Percentiles rank a stretch among this genome's conserved stretches.
Evolutionary conservation across 176 grass and related monocot genomes (phyloP).

Genomic region (Melocanna baccifera): DNA sequence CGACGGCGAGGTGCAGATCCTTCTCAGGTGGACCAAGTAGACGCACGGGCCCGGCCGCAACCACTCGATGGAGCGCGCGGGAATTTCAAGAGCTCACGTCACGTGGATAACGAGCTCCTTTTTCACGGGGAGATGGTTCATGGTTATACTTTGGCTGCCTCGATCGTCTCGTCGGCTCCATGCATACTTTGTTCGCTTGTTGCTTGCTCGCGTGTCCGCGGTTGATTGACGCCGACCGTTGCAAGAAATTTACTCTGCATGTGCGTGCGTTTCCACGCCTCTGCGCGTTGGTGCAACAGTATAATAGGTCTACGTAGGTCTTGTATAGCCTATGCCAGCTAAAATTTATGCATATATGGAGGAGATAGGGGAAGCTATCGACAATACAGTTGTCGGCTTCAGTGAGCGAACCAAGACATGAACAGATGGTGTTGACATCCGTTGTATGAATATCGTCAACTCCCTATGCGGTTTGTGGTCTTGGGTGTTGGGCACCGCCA

Average conservation of each 20-base stretch:
- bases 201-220: background rate
- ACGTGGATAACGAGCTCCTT: slow-evolving; percentile 18
- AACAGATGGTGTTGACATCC: no score
- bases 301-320: no score
- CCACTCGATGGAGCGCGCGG: background rate
- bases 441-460: no score
- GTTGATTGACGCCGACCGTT: slow-evolving; percentile 18
- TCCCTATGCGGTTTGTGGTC: no score
- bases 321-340: no score
- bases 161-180: background rate
- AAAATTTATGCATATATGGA: no score
- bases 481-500: no score
- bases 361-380: no score
- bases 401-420: no score
- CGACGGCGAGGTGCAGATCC: background rate
- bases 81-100: background rate
- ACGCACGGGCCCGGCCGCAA: slow-evolving; percentile 1
- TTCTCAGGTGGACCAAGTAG: background rate
- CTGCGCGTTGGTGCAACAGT: background rate
- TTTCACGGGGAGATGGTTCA: background rate
- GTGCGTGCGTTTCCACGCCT: slow-evolving; percentile 3
- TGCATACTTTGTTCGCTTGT: background rate
- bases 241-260: slow-evolving; percentile 3
- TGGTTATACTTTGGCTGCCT: background rate
- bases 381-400: no score